These are phyloP conservation scores for Castanea sativa DNA, from an alignment of 306 rosid genomes.

Conservation along the genomic window DNA sequence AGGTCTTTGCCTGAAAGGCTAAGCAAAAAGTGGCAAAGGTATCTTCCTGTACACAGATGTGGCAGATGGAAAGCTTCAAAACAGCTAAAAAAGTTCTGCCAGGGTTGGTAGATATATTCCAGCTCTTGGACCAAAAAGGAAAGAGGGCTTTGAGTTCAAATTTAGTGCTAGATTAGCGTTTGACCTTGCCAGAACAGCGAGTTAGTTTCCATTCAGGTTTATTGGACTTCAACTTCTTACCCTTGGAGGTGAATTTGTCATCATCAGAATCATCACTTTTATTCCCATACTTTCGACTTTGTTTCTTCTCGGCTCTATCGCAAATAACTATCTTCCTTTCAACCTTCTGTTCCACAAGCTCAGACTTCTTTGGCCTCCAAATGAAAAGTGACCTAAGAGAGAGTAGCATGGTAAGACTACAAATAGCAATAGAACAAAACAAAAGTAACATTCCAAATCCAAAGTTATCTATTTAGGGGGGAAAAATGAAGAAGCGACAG, in stretches of 20 bases:
- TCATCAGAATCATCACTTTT: conserved; percentile 54
- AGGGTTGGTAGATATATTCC: neutral
- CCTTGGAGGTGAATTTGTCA: conserved; percentile 46
- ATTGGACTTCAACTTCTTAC: conserved; percentile 39
- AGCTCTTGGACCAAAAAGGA: neutral
- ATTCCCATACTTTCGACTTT: conserved; percentile 38
- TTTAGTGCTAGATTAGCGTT: conserved; percentile 11
- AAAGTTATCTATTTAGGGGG: neutral
- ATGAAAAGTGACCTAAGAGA: conserved; percentile 74
- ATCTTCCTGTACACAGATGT: neutral
- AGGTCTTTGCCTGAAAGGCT: neutral
- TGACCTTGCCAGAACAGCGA: conserved; percentile 29
- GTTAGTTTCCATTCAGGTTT: conserved; percentile 30
- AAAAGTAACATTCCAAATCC: neutral
- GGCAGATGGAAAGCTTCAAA: conserved; percentile 12
- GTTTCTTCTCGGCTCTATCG: conserved; percentile 46
- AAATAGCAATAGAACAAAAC: neutral
- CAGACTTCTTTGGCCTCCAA: conserved; percentile 74
- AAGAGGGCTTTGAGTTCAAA: neutral
- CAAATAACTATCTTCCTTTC: conserved; percentile 56
- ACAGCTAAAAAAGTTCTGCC: neutral
- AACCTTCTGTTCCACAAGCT: conserved; percentile 52
- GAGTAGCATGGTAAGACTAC: conserved; percentile 5
- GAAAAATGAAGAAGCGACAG: neutral
- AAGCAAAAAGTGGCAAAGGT: neutral